Evolutionary conservation across 2,329 filamentous ascomycete species (phyloP).

Genomic region (Claviceps lovelessii): DNA sequence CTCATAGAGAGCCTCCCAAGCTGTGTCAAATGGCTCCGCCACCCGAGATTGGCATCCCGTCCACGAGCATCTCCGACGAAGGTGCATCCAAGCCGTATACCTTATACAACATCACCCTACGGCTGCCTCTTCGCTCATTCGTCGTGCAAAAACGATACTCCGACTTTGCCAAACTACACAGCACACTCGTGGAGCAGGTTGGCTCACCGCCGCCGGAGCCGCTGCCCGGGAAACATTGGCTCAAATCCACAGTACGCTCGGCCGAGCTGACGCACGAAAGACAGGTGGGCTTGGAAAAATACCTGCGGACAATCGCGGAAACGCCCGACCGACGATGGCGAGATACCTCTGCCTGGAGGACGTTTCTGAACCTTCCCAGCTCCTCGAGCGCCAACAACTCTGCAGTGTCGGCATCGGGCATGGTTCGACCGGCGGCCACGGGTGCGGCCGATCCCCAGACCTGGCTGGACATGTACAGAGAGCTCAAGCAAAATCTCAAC

Average conservation of each 20-base stretch:
- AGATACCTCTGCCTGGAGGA: slow-evolving; percentile 55
- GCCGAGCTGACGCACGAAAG: slow-evolving; percentile 56
- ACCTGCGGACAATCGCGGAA: slow-evolving; percentile 58
- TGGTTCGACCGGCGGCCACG: slow-evolving; percentile 24
- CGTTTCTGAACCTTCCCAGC: slow-evolving; percentile 56
- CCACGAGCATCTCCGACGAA: slow-evolving; percentile 43
- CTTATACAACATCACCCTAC: slow-evolving; percentile 63
- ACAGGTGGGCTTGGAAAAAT: slow-evolving; percentile 53
- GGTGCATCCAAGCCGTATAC: slow-evolving; percentile 51
- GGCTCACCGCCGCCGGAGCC: slow-evolving; percentile 50
- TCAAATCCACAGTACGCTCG: slow-evolving; percentile 56
- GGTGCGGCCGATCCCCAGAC: slow-evolving; percentile 45
- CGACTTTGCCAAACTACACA: slow-evolving; percentile 58
- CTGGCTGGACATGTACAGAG: slow-evolving; percentile 63
- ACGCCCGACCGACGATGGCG: slow-evolving; percentile 64
- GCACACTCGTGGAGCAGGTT: slow-evolving; percentile 42
- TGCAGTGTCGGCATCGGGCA: slow-evolving; percentile 31
- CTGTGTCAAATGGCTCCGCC: slow-evolving; percentile 45
- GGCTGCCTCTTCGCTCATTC: slow-evolving; percentile 61
- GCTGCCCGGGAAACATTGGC: slow-evolving; percentile 63
- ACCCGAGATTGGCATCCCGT: slow-evolving; percentile 52
- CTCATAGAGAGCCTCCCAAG: neutral
- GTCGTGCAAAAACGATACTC: slow-evolving; percentile 71
- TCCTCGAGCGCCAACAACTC: slow-evolving; percentile 31
- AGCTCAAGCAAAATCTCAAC: slow-evolving; percentile 49